Evolutionary conservation across 2,329 filamentous ascomycete genomes (phyloP).

Genomic region (Xylaria arbuscula): DNA sequence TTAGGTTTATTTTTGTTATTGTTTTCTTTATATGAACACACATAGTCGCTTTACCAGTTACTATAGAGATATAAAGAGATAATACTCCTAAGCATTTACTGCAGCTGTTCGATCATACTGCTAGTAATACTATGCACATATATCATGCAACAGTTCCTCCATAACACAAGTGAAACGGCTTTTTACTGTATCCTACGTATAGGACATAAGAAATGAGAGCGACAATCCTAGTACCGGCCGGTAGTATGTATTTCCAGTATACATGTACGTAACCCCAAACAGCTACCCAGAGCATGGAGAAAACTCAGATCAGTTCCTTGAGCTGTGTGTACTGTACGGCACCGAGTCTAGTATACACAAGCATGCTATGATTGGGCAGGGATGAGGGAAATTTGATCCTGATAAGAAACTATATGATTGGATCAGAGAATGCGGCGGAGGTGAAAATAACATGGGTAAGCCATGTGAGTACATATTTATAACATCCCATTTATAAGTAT

Average conservation of each 20-base stretch:
- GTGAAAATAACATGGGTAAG: slow-evolving; percentile 24
- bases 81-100: not conserved
- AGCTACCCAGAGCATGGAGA: slow-evolving; percentile 14
- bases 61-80: slow-evolving; percentile 8
- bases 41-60: not conserved
- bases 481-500: slow-evolving; percentile 19
- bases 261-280: slow-evolving; percentile 15
- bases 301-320: slow-evolving; percentile 32
- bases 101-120: not conserved
- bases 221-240: too few species aligned
- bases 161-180: slow-evolving; percentile 11
- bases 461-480: slow-evolving; percentile 32
- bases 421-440: not conserved
- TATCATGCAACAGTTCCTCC: not conserved
- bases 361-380: slow-evolving; percentile 28
- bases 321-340: not conserved
- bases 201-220: not conserved
- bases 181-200: not conserved
- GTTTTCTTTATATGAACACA: slow-evolving; percentile 8
- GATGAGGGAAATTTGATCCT: slow-evolving; percentile 25
- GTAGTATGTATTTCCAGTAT: too few species aligned
- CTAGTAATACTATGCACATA: not conserved
- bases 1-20: slow-evolving; percentile 8
- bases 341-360: not conserved
- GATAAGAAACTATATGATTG: slow-evolving; percentile 13